These are phyloP conservation scores for Centrapalus pauciflorus DNA, from an alignment of 129 eudicot genomes.

Conservation along the genomic window DNA sequence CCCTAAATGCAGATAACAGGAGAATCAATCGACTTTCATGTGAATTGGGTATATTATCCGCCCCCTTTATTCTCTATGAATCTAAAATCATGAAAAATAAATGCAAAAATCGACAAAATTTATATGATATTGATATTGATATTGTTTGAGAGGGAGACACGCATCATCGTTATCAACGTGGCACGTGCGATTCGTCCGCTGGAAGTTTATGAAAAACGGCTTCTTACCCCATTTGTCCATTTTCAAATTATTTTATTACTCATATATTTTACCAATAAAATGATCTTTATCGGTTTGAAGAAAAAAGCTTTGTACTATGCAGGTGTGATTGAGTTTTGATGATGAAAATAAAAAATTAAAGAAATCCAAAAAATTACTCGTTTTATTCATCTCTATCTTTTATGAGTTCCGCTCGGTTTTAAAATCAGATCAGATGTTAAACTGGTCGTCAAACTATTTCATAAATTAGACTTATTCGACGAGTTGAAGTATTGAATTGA, in stretches of 20 bases:
- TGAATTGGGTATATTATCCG: constrained; percentile 9
- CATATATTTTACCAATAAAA: too few relatives aligned
- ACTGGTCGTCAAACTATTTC: too few relatives aligned
- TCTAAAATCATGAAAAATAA: neutral
- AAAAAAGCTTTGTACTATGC: neutral
- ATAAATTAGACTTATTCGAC: too few relatives aligned
- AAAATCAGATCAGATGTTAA: too few relatives aligned
- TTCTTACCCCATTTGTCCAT: neutral
- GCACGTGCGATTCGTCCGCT: constrained; percentile 23
- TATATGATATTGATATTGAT: too few relatives aligned
- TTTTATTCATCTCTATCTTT: too few relatives aligned
- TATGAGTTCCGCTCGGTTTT: too few relatives aligned
- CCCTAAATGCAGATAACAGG: neutral
- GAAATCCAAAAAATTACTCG: too few relatives aligned
- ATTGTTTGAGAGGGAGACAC: constrained; percentile 28
- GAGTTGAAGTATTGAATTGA: too few relatives aligned
- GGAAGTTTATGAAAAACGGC: neutral
- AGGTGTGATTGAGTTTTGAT: neutral
- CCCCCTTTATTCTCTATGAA: too few relatives aligned
- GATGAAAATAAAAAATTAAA: too few relatives aligned
- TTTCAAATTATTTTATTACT: neutral
- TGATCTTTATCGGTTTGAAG: too few relatives aligned
- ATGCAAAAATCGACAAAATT: neutral
- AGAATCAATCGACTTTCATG: neutral
- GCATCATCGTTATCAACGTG: constrained; percentile 15